Evolutionary conservation across 1,284 basidiomycete genomes (phyloP).

Genomic region (Leccinum fuscescens): DNA sequence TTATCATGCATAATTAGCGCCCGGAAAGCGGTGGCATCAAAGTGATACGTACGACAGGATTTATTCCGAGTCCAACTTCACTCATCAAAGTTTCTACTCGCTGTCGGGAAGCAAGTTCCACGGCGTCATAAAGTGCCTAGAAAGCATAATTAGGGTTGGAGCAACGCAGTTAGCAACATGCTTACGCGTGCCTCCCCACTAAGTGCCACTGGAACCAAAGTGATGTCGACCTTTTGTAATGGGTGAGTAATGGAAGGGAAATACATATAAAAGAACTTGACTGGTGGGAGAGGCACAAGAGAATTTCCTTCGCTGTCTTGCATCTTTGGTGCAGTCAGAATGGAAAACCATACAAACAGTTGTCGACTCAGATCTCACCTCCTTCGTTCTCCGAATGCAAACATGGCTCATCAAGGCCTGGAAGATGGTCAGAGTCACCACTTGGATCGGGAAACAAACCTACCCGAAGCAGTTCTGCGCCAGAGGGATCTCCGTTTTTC

Average conservation of each 20-base stretch:
- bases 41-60: conserved; percentile 35
- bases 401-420: conserved; percentile 82
- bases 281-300: conserved; percentile 75
- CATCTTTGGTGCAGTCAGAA: conserved; percentile 51
- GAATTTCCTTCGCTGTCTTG: conserved; percentile 73
- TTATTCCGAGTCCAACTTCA: conserved; percentile 34
- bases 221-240: conserved; percentile 64
- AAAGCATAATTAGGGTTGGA: conserved; percentile 5
- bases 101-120: conserved; percentile 62
- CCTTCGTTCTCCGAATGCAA: conserved; percentile 85
- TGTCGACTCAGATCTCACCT: conserved; percentile 44
- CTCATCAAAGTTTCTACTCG: conserved; percentile 61
- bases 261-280: conserved; percentile 33
- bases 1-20: conserved; percentile 4
- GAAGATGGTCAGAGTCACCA: conserved; percentile 2
- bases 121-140: conserved; percentile 72
- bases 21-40: not conserved
- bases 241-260: conserved; percentile 1
- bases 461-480: conserved; percentile 72
- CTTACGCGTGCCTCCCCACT: conserved; percentile 64
- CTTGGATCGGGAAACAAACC: conserved; percentile 20
- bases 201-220: conserved; percentile 68
- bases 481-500: conserved; percentile 61
- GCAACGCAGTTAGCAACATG: not conserved
- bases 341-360: not conserved